Percentiles rank a stretch among this genome's conserved stretches.
These are phyloP conservation scores for Gossypium mustelinum DNA, from an alignment of 345 rosid genomes.

Conservation along the genomic window DNA sequence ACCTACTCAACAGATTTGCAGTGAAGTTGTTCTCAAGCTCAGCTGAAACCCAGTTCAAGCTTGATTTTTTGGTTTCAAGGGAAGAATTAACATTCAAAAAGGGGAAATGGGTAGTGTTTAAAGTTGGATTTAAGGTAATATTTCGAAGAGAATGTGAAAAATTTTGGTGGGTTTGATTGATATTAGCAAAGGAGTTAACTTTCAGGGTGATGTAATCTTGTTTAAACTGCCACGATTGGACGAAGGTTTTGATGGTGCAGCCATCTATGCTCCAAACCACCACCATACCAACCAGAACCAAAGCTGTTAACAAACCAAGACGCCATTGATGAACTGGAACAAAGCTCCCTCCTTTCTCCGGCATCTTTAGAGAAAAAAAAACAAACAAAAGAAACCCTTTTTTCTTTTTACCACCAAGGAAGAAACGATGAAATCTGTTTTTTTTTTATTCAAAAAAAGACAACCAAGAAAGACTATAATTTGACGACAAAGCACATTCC, in stretches of 20 bases:
- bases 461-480: too few species aligned
- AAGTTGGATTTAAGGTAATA: conserved; percentile 1
- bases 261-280: conserved; percentile 77
- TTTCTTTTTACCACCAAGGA: not conserved
- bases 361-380: conserved; percentile 40
- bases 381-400: not conserved
- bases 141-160: conserved; percentile 8
- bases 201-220: conserved; percentile 25
- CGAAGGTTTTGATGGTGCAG: conserved; percentile 41
- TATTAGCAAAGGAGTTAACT: conserved; percentile 10
- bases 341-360: conserved; percentile 47
- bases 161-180: not conserved
- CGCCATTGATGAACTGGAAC: conserved; percentile 62
- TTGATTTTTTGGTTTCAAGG: conserved; percentile 13
- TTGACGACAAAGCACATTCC: too few species aligned
- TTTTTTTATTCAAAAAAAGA: not conserved
- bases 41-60: conserved; percentile 45
- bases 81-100: conserved; percentile 6
- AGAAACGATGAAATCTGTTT: not conserved
- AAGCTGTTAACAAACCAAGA: conserved; percentile 53
- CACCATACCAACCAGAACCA: conserved; percentile 56
- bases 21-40: conserved; percentile 49
- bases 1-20: conserved; percentile 42
- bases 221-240: conserved; percentile 56
- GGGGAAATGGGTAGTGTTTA: conserved; percentile 6